A percentile compares a stretch with the other conserved stretches of the same genome.
Conservation (phyloP, 2,329 filamentous ascomycete genomes). For the Alternaria viburni region DNA sequence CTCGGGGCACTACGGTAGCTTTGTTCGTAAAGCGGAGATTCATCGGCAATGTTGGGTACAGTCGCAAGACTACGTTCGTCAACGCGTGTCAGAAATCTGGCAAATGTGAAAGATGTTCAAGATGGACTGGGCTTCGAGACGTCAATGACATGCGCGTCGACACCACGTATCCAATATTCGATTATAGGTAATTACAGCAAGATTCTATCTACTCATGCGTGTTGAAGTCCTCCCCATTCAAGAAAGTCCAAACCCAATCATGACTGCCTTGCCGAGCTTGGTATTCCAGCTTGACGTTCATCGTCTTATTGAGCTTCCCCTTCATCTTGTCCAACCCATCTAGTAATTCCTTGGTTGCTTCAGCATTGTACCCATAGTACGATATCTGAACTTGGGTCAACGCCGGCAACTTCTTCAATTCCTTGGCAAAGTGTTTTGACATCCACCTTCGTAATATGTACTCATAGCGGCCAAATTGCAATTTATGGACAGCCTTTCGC, state of each 20-base stretch:
- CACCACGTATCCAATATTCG: too few species aligned
- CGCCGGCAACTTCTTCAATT: not conserved
- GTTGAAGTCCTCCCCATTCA: not conserved
- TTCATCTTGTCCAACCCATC: not conserved
- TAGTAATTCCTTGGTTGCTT: not conserved
- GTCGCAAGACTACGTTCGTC: too few species aligned
- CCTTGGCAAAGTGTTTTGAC: not conserved
- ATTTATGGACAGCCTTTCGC: not conserved
- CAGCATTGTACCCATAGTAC: not conserved
- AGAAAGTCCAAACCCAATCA: not conserved
- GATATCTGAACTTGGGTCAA: not conserved
- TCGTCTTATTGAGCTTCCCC: not conserved
- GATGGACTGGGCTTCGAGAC: too few species aligned
- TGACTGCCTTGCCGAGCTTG: not conserved
- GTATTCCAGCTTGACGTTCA: not conserved
- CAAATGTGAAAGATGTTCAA: too few species aligned
- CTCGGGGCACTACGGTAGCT: too few species aligned
- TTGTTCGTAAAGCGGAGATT: too few species aligned
- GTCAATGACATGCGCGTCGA: too few species aligned
- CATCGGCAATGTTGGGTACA: too few species aligned
- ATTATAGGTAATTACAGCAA: too few species aligned
- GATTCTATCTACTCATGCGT: not conserved
- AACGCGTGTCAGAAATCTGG: too few species aligned
- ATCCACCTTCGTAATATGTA: not conserved
- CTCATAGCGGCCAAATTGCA: not conserved